Evolutionary conservation across 352 stramenopile genomes (phyloP).

Genomic region (Aphanomyces astaci): DNA sequence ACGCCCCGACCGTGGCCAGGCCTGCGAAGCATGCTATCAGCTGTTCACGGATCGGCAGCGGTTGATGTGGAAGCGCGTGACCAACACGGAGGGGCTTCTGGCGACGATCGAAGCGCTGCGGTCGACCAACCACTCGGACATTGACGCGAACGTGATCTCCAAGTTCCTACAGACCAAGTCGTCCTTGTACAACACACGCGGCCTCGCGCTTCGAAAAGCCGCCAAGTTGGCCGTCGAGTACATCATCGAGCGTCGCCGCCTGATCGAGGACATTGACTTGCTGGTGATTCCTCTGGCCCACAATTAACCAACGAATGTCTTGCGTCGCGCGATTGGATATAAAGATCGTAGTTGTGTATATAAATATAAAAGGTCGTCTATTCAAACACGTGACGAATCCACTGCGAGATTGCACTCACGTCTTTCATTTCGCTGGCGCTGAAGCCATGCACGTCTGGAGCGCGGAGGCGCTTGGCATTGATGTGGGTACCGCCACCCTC

Average conservation of each 20-base stretch:
- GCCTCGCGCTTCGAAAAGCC: conserved; percentile 12
- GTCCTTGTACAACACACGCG: conserved; percentile 12
- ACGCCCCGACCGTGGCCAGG: conserved; percentile 12
- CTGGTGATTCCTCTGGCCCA: conserved; percentile 7
- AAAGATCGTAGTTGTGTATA: no score
- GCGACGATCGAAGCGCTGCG: conserved; percentile 17
- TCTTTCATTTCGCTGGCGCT: conserved; percentile 20
- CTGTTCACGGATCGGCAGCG: conserved; percentile 20
- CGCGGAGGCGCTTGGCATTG: conserved; percentile 4
- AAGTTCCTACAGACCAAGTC: conserved; percentile 20
- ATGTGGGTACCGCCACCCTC: background rate
- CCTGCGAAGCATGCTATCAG: conserved; percentile 23
- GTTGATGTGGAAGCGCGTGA: conserved; percentile 22
- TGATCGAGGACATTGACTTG: conserved; percentile 22
- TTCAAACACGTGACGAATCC: conserved; percentile 19
- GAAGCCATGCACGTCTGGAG: conserved; percentile 17
- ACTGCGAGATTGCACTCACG: conserved; percentile 12
- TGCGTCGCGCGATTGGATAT: no score
- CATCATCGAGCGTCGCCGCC: conserved; percentile 15
- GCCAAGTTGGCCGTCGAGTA: conserved; percentile 21
- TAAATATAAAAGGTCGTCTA: background rate
- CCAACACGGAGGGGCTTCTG: conserved; percentile 20
- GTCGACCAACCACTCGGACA: conserved; percentile 20
- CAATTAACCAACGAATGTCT: no score
- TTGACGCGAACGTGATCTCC: conserved; percentile 12